Percentiles rank a stretch among this genome's conserved stretches.
Conservation (phyloP, 179 eudicot species). For the Patellifolia procumbens region DNA sequence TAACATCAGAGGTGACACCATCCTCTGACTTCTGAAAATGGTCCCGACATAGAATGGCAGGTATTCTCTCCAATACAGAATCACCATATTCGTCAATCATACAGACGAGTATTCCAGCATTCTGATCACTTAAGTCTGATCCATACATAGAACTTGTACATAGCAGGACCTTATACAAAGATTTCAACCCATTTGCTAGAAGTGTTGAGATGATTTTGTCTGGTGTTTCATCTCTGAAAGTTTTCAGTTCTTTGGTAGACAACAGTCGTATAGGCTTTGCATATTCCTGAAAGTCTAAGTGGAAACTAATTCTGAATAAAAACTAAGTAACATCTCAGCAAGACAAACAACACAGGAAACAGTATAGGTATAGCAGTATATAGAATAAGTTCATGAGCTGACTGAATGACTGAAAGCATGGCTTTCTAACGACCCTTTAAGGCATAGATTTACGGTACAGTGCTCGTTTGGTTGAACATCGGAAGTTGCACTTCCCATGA, state of each 20-base stretch:
- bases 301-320: slow-evolving; percentile 13
- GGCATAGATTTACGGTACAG: not conserved
- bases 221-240: slow-evolving; percentile 31
- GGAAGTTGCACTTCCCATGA: not conserved
- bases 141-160: slow-evolving; percentile 71
- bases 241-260: slow-evolving; percentile 47
- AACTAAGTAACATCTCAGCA: not conserved
- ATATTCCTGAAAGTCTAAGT: slow-evolving; percentile 77
- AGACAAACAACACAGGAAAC: not conserved
- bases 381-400: too few relatives aligned
- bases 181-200: slow-evolving; percentile 31
- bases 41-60: slow-evolving; percentile 42
- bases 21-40: slow-evolving; percentile 27
- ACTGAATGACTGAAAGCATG: not conserved
- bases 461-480: not conserved
- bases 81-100: slow-evolving; percentile 75
- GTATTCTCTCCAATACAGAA: slow-evolving; percentile 71
- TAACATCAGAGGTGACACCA: slow-evolving; percentile 27
- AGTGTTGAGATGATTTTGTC: slow-evolving; percentile 34
- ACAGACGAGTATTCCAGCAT: slow-evolving; percentile 68
- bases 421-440: not conserved
- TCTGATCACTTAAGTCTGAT: slow-evolving; percentile 63
- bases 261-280: slow-evolving; percentile 71
- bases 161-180: slow-evolving; percentile 59
- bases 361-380: not conserved